Conservation (phyloP, 352 stramenopile species). For the Phytophthora chlamydospora region DNA sequence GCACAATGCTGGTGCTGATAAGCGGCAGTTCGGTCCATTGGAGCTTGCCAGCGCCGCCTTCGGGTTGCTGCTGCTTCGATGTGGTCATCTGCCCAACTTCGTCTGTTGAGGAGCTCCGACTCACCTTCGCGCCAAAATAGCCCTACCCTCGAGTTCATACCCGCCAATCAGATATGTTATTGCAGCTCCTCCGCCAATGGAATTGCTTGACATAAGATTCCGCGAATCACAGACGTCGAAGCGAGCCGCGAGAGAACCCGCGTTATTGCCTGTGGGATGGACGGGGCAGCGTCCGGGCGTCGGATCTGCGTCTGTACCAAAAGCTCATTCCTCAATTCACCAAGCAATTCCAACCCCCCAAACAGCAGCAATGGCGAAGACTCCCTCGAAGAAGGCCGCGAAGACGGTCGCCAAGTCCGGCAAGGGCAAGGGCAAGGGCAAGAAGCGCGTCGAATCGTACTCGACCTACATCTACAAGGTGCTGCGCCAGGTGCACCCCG, state of each 20-base stretch:
- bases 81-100: background rate
- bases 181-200: conserved; percentile 19
- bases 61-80: background rate
- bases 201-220: background rate
- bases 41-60: background rate
- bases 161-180: conserved; percentile 11
- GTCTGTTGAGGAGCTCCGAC: conserved; percentile 2
- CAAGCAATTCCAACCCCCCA: conserved; percentile 35
- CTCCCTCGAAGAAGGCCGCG: conserved; percentile 93
- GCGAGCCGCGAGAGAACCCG: conserved; percentile 25
- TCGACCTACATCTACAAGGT: conserved; percentile 95
- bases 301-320: background rate
- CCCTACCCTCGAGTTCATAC: conserved; percentile 12
- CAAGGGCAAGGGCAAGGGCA: conserved; percentile 86
- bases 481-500: conserved; percentile 95
- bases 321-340: conserved; percentile 41
- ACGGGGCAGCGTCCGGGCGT: conserved; percentile 1
- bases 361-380: conserved; percentile 92
- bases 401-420: conserved; percentile 82
- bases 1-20: background rate
- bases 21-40: background rate
- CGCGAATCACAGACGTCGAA: conserved; percentile 21
- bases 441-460: conserved; percentile 91
- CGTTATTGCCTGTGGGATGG: conserved; percentile 22
- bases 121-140: conserved; percentile 34